Evolutionary conservation across 345 rosid genomes (phyloP).

Genomic region (Brassica juncea): DNA sequence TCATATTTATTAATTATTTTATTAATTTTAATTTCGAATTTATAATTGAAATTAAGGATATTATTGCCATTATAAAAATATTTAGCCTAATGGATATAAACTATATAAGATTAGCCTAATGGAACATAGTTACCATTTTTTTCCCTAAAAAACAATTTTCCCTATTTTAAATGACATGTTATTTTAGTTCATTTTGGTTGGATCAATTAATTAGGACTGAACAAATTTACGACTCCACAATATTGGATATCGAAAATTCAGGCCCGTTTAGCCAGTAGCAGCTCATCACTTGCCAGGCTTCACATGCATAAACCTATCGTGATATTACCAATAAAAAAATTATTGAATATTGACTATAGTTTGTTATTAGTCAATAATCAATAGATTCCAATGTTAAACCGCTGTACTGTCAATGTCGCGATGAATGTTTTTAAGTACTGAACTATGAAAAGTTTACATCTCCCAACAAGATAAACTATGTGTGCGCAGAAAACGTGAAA

Average conservation of each 20-base stretch:
- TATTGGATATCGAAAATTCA: background rate
- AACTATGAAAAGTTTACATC: background rate
- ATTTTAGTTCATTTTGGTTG: background rate
- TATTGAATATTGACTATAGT: background rate
- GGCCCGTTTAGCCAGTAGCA: constrained; percentile 5
- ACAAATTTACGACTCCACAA: background rate
- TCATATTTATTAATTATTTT: no score
- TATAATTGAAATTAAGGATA: no score
- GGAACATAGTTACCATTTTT: no score
- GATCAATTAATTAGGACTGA: background rate
- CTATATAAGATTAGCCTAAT: no score
- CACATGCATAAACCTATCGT: background rate
- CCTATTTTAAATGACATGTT: background rate
- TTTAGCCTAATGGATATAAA: no score
- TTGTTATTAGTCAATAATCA: background rate
- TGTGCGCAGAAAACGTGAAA: constrained; percentile 20
- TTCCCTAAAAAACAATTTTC: no score
- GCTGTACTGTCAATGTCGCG: background rate
- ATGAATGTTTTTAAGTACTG: background rate
- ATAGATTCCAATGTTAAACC: background rate
- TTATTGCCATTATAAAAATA: no score
- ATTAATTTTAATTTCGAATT: no score
- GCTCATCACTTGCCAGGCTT: background rate
- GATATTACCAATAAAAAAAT: background rate
- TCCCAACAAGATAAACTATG: constrained; percentile 7